These are phyloP conservation scores for Mortierella sp. DNA, from an alignment of 371 early-diverging fungal genomes.

Conservation along the genomic window DNA sequence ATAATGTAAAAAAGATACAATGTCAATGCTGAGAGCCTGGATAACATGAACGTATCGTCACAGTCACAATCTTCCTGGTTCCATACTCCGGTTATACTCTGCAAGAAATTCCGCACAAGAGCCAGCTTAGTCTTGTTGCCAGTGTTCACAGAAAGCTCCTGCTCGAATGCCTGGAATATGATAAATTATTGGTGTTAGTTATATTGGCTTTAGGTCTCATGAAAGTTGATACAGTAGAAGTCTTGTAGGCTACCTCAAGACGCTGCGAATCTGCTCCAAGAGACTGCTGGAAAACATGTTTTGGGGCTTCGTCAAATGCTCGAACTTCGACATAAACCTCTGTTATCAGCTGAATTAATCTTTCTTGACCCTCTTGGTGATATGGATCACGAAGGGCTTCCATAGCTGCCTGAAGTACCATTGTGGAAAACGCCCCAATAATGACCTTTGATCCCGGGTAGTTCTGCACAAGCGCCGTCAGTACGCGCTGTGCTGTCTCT, in stretches of 20 bases:
- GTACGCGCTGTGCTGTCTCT: conserved; percentile 38
- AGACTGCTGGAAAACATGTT: conserved; percentile 50
- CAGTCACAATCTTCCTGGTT: not conserved
- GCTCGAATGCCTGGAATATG: conserved; percentile 38
- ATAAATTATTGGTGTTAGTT: not conserved
- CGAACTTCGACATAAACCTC: conserved; percentile 62
- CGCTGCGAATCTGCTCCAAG: conserved; percentile 50
- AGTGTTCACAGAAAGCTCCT: conserved; percentile 20
- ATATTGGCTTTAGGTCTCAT: not conserved
- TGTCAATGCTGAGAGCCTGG: not conserved
- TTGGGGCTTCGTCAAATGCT: conserved; percentile 50
- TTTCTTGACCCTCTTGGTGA: conserved; percentile 63
- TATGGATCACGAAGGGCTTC: conserved; percentile 68
- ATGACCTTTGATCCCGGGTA: conserved; percentile 47
- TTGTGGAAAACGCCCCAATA: conserved; percentile 32
- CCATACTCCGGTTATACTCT: conserved; percentile 60
- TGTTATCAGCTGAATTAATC: conserved; percentile 58
- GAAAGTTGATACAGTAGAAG: not conserved
- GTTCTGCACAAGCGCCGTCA: conserved; percentile 38
- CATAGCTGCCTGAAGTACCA: conserved; percentile 55
- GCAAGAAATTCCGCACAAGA: conserved; percentile 58
- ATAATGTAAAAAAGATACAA: not conserved
- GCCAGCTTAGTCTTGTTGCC: conserved; percentile 53
- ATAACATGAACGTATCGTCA: not conserved
- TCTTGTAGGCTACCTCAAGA: conserved; percentile 34